Evolutionary conservation across 164 flowering plant species (phyloP).

Genomic region (Brasenia schreberi): DNA sequence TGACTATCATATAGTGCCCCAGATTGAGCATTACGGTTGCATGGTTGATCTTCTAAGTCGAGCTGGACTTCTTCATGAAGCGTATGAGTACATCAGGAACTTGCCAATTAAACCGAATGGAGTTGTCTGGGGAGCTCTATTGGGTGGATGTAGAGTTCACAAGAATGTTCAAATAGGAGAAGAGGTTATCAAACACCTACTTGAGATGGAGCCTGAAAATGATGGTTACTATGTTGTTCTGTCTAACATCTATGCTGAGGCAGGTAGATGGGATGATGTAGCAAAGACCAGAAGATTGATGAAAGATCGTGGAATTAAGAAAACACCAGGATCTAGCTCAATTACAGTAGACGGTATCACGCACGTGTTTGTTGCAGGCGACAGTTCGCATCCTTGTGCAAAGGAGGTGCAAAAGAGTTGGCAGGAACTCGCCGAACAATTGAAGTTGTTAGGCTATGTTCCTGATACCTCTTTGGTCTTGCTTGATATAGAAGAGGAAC

Average conservation of each 20-base stretch:
- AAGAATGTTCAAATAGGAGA: constrained; percentile 44
- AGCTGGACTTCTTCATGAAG: constrained; percentile 50
- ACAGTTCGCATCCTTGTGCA: constrained; percentile 33
- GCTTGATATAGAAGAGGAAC: constrained; percentile 39
- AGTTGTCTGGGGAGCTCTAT: constrained; percentile 58
- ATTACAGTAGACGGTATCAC: constrained; percentile 32
- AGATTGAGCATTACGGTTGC: constrained; percentile 55
- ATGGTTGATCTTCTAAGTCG: constrained; percentile 60
- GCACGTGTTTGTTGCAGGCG: constrained; percentile 58
- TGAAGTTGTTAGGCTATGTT: constrained; percentile 40
- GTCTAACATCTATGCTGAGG: constrained; percentile 51
- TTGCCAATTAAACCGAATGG: constrained; percentile 48
- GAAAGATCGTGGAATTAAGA: constrained; percentile 42
- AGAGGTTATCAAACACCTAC: constrained; percentile 42
- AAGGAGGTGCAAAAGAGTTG: constrained; percentile 30
- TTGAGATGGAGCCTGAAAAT: constrained; percentile 38
- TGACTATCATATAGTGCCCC: constrained; percentile 32
- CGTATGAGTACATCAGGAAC: constrained; percentile 35
- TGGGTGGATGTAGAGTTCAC: constrained; percentile 57
- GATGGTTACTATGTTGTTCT: constrained; percentile 54
- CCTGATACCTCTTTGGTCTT: constrained; percentile 46
- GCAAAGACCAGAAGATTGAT: constrained; percentile 44
- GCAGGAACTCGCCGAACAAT: constrained; percentile 26
- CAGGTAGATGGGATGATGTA: constrained; percentile 41
- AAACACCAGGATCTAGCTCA: constrained; percentile 52